These are phyloP conservation scores for Corylus avellana DNA, from an alignment of 306 rosid genomes.

Conservation along the genomic window DNA sequence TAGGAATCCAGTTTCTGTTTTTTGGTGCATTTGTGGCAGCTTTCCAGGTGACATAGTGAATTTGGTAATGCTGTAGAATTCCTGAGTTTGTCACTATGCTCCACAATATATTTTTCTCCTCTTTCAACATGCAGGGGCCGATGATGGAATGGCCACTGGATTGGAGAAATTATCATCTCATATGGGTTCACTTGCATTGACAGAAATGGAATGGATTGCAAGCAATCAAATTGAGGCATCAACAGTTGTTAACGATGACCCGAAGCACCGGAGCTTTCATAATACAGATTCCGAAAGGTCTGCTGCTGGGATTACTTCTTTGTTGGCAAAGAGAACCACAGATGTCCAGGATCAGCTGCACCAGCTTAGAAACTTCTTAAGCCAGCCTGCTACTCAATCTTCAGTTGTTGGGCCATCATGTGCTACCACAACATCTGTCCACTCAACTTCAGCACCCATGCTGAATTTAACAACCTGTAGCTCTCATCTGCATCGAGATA, in stretches of 20 bases:
- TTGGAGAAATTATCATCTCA: conserved; percentile 85
- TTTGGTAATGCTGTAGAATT: conserved; percentile 28
- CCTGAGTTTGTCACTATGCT: conserved; percentile 34
- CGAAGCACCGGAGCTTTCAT: conserved; percentile 44
- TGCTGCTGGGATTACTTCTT: conserved; percentile 56
- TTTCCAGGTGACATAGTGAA: conserved; percentile 17
- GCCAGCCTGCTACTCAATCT: conserved; percentile 75
- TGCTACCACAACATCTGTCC: conserved; percentile 85
- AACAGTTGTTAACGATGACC: conserved; percentile 47
- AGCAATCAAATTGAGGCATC: conserved; percentile 59
- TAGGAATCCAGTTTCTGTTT: conserved; percentile 9
- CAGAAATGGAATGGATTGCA: conserved; percentile 86
- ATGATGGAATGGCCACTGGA: conserved; percentile 74
- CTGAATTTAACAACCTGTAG: conserved; percentile 61
- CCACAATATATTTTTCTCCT: conserved; percentile 44
- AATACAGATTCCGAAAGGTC: conserved; percentile 51
- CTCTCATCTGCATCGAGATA: conserved; percentile 47
- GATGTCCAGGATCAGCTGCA: conserved; percentile 71
- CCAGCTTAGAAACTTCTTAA: conserved; percentile 65
- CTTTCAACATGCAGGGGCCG: conserved; percentile 80
- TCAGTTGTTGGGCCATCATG: conserved; percentile 69
- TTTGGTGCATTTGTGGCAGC: conserved; percentile 5
- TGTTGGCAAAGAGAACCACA: conserved; percentile 54
- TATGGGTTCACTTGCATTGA: conserved; percentile 89
- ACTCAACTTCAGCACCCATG: conserved; percentile 87